phyloP scores from a whole-genome alignment of 371 early-diverging fungal genomes.

The Mucor mucedo region DNA sequence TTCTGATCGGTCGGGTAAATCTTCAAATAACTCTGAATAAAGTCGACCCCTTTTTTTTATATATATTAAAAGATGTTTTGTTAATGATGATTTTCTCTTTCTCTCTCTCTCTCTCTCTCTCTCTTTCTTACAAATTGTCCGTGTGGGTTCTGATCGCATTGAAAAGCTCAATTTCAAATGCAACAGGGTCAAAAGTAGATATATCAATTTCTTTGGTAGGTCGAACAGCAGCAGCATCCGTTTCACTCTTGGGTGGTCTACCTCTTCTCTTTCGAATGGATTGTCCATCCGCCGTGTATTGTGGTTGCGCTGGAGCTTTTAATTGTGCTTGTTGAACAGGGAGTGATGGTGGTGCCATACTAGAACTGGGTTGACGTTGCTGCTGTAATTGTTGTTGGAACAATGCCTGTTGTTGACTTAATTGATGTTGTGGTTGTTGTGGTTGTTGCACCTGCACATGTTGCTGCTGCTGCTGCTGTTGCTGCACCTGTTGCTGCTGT shows the following conservation, averaged over 20 bases:
- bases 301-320: no score
- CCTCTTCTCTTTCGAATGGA: constrained; percentile 42
- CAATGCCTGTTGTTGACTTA: not conserved
- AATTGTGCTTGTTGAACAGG: not conserved
- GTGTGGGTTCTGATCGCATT: constrained; percentile 45
- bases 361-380: not conserved
- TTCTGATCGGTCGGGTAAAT: constrained; percentile 73
- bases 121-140: constrained; percentile 42
- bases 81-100: no score
- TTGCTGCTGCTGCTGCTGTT: not conserved
- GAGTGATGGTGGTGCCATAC: not conserved
- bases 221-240: constrained; percentile 34
- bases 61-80: not conserved
- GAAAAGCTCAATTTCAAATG: constrained; percentile 47
- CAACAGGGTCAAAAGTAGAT: constrained; percentile 42
- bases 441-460: not conserved
- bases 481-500: not conserved
- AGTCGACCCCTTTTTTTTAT: constrained; percentile 65
- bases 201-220: constrained; percentile 44
- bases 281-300: constrained; percentile 5
- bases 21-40: constrained; percentile 78
- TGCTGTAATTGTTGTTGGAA: not conserved
- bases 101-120: not conserved
- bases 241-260: constrained; percentile 51
- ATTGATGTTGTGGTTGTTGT: not conserved